phyloP scores from a whole-genome alignment of 2,329 filamentous ascomycete genomes.

The Colletotrichum karsti region DNA sequence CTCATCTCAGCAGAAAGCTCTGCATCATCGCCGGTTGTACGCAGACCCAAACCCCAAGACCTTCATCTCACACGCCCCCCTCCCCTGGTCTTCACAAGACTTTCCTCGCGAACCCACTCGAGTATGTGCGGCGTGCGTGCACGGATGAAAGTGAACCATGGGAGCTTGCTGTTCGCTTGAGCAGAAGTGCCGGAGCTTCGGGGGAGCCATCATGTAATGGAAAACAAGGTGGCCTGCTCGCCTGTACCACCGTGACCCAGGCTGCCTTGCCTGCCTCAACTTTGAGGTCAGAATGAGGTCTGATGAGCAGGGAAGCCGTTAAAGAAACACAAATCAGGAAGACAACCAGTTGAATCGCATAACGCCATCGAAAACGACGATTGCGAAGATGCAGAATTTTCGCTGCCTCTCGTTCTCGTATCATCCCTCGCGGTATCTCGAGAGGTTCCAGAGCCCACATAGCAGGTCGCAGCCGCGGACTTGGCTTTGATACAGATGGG shows the following conservation, averaged over 20 bases:
- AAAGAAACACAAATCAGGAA: background rate
- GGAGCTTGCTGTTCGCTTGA: background rate
- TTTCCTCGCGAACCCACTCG: background rate
- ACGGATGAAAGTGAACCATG: background rate
- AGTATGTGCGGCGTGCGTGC: background rate
- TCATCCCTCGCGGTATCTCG: background rate
- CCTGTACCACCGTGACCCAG: background rate
- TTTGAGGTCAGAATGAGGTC: background rate
- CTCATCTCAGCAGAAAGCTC: background rate
- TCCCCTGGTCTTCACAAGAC: too few relatives aligned
- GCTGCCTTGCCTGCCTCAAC: background rate
- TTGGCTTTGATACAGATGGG: slow-evolving; percentile 1
- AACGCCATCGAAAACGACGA: slow-evolving; percentile 15
- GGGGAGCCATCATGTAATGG: slow-evolving; percentile 7
- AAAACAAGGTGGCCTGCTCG: background rate
- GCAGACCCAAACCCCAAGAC: too few relatives aligned
- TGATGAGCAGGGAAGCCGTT: background rate
- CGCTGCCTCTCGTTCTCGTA: slow-evolving; percentile 21
- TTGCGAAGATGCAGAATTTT: slow-evolving; percentile 6
- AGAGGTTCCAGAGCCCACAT: background rate
- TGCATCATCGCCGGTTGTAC: too few relatives aligned
- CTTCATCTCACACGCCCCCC: background rate
- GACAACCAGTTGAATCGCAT: background rate
- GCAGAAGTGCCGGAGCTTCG: background rate
- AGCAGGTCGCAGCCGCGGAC: background rate